These are phyloP conservation scores for Porodaedalea pini DNA, from an alignment of 1,284 basidiomycete species.

Conservation along the genomic window DNA sequence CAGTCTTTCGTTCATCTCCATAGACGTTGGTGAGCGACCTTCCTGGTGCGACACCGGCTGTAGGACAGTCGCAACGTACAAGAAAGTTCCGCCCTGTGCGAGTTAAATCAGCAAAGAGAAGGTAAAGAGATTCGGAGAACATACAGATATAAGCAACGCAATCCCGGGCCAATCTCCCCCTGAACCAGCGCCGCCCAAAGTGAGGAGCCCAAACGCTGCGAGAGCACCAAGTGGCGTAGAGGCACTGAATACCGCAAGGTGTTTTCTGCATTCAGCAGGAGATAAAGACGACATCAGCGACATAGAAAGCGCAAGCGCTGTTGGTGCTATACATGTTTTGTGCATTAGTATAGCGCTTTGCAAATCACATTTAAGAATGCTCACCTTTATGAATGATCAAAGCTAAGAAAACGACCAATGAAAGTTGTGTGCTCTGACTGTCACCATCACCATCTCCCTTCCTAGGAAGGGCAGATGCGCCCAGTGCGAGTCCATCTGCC, in stretches of 20 bases:
- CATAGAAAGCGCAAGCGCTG: conserved; percentile 79
- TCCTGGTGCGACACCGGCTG: conserved; percentile 61
- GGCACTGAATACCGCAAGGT: conserved; percentile 74
- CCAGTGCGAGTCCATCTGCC: conserved; percentile 88
- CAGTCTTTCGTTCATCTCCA: conserved; percentile 40
- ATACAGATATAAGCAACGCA: conserved; percentile 75
- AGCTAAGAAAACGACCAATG: conserved; percentile 83
- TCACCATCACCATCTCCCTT: conserved; percentile 26
- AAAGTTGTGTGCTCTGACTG: conserved; percentile 44
- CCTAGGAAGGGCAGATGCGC: conserved; percentile 60
- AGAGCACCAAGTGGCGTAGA: conserved; percentile 79
- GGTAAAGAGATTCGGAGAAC: conserved; percentile 26
- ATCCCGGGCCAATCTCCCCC: conserved; percentile 63
- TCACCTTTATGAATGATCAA: conserved; percentile 86
- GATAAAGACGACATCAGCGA: conserved; percentile 73
- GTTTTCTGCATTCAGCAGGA: conserved; percentile 63
- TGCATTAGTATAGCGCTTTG: no score
- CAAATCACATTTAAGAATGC: no score
- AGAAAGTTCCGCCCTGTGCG: conserved; percentile 83
- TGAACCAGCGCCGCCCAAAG: conserved; percentile 47
- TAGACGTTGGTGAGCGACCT: conserved; percentile 27
- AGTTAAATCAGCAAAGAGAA: background rate
- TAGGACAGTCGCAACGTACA: conserved; percentile 91
- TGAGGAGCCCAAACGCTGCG: conserved; percentile 62
- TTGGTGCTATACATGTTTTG: conserved; percentile 60